Conservation (phyloP, 2,329 filamentous ascomycete genomes). For the Penicillium fuscoglaucum region DNA sequence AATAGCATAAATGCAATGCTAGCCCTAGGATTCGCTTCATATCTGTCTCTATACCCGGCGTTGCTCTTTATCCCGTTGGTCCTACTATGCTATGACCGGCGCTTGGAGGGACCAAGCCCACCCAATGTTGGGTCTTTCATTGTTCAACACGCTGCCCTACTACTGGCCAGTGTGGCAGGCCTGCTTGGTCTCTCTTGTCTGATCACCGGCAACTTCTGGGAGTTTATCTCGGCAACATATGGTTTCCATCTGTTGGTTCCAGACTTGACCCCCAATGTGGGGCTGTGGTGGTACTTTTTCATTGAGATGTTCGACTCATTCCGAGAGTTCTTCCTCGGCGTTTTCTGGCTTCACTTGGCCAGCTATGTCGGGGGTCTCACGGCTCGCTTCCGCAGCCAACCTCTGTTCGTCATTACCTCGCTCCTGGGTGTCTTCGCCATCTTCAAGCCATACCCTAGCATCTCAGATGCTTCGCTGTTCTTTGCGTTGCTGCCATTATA, state of each 20-base stretch:
- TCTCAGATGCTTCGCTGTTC: conserved; percentile 85
- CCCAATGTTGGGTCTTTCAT: conserved; percentile 52
- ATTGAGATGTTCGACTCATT: conserved; percentile 99
- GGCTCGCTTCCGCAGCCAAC: conserved; percentile 79
- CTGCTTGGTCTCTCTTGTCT: conserved; percentile 72
- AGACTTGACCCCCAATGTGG: conserved; percentile 91
- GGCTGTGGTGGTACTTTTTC: conserved; percentile 99
- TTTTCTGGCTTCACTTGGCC: conserved; percentile 94
- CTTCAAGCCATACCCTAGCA: conserved; percentile 95
- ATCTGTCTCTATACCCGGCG: conserved; percentile 87
- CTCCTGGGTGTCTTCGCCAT: conserved; percentile 87
- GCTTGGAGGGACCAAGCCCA: conserved; percentile 37
- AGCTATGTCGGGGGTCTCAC: conserved; percentile 86
- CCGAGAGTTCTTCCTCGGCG: conserved; percentile 91
- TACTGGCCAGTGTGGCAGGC: conserved; percentile 56
- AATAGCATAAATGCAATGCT: conserved; percentile 75
- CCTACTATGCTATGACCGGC: conserved; percentile 75
- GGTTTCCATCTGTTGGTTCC: conserved; percentile 87
- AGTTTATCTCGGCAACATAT: conserved; percentile 86
- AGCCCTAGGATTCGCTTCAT: conserved; percentile 81
- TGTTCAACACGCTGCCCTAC: conserved; percentile 53
- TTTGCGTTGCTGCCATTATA: conserved; percentile 80
- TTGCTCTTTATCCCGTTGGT: conserved; percentile 81
- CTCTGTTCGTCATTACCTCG: conserved; percentile 80
- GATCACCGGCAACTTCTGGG: conserved; percentile 76